These are phyloP conservation scores for Cenchrus americanus DNA, from an alignment of 176 grass and related monocot genomes.

Conservation along the genomic window DNA sequence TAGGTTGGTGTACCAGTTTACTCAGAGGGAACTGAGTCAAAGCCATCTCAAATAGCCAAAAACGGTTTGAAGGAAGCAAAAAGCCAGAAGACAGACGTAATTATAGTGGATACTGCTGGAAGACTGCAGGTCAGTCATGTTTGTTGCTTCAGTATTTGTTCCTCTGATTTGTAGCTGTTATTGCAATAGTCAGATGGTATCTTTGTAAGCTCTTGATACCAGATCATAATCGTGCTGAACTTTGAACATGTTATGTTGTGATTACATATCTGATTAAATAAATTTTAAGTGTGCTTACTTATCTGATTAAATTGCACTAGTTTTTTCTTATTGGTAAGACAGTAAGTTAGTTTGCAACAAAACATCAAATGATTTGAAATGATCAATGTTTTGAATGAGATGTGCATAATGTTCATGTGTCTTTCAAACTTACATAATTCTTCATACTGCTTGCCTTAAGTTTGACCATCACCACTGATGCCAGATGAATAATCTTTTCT, in stretches of 20 bases:
- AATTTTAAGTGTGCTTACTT: neutral
- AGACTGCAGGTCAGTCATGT: conserved; percentile 75
- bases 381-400: neutral
- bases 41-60: conserved; percentile 84
- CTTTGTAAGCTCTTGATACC: neutral
- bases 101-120: conserved; percentile 96
- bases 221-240: conserved; percentile 1
- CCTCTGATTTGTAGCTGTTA: neutral
- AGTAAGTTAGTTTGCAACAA: conserved; percentile 5
- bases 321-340: conserved; percentile 14
- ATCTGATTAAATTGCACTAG: conserved; percentile 1
- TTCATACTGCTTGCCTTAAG: conserved; percentile 11
- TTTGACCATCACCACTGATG: neutral
- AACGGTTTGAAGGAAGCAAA: conserved; percentile 88
- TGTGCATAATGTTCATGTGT: conserved; percentile 12
- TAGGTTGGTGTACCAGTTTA: conserved; percentile 89
- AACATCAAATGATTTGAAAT: conserved; percentile 3
- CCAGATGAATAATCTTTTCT: conserved; percentile 30
- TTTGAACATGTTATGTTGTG: conserved; percentile 20
- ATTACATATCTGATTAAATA: conserved; percentile 16
- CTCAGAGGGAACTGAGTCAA: conserved; percentile 73
- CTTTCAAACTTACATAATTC: conserved; percentile 18
- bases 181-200: conserved; percentile 4
- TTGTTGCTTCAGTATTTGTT: conserved; percentile 25
- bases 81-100: conserved; percentile 72